Base-by-base conservation (phyloP, 2,329 filamentous ascomycete species). In the Neonectria magnoliae region DNA sequence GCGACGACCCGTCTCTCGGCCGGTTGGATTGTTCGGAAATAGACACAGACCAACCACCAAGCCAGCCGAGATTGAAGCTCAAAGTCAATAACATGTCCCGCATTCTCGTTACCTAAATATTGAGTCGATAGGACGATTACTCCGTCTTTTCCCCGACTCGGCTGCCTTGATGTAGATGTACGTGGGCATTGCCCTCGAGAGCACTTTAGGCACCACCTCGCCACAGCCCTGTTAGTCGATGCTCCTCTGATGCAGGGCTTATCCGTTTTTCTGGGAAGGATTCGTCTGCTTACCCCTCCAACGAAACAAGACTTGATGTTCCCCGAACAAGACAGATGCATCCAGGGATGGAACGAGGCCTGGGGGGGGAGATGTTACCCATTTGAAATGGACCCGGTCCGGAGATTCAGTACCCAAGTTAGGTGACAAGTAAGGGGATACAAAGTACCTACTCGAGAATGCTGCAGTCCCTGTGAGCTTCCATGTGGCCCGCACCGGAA, bases 51-150 rank as follows among this genome's bases (percentile, higher is more conserved):
- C 22, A 16, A 31, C 42, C 18, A 60, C 42, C 36, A 36, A 42
- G 22, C 41, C 31, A 47, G 25, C 57, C 57, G 57, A 60, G 22
- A 55, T 60, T 60, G 50, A 60, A 27, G 16, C n/a, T 7, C 14
- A 60, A 10, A 47, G 0, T 31, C 51, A 48, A 27, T 41, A 48
- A 22, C 5, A 60, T 52, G 11, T 13, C 41, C 4, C 33, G 5
- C 29, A 29, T 54, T 60, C 48, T 42, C 20, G 42, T 60, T 60
- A 60, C 57, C 20, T 60, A 60, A 60, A 41, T 29, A 8, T 20
- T 25, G 31, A 18, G 57, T 55, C 57, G 48, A 52, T 42, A 36
- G 55, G 42, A 48, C 31, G 31, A 54, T 10, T 9, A 9, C 33
- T 29, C 41, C 50, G 18, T 54, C 33, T 9, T 36, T 25, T 29